phyloP scores from a whole-genome alignment of 2,329 filamentous ascomycete genomes.

The Emydomyces testavorans region DNA sequence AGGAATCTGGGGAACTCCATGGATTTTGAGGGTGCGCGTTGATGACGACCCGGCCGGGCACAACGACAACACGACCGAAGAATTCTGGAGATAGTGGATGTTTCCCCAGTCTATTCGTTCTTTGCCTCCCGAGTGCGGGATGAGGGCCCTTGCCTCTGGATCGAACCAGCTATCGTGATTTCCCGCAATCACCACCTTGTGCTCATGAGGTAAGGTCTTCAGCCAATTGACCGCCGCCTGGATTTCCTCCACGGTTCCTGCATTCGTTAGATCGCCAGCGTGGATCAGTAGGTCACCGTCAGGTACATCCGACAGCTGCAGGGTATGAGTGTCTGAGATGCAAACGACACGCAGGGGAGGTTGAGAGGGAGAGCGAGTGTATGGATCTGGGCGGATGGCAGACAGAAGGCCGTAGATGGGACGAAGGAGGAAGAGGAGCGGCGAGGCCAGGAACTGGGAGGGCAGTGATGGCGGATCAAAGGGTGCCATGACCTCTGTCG shows the following conservation, averaged over 20 bases:
- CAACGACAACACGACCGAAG: constrained; percentile 52
- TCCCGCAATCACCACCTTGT: constrained; percentile 74
- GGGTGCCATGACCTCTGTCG: constrained; percentile 26
- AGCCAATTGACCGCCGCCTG: constrained; percentile 82
- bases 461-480: constrained; percentile 43
- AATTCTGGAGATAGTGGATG: constrained; percentile 65
- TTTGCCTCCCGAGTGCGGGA: constrained; percentile 10
- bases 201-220: constrained; percentile 55
- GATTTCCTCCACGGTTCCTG: constrained; percentile 59
- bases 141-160: constrained; percentile 45
- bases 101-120: constrained; percentile 50
- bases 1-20: constrained; percentile 72
- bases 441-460: constrained; percentile 56
- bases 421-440: constrained; percentile 52
- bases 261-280: constrained; percentile 70
- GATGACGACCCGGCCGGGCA: constrained; percentile 31
- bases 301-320: constrained; percentile 42
- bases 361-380: constrained; percentile 43
- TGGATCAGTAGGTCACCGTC: constrained; percentile 78
- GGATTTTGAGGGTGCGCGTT: constrained; percentile 56
- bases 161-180: constrained; percentile 89
- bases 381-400: constrained; percentile 53
- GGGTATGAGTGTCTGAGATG: constrained; percentile 77
- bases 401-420: constrained; percentile 54
- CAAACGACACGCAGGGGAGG: constrained; percentile 65